Evolutionary conservation across 305 asterid species (phyloP).

Genomic region (Rubia balearica): DNA sequence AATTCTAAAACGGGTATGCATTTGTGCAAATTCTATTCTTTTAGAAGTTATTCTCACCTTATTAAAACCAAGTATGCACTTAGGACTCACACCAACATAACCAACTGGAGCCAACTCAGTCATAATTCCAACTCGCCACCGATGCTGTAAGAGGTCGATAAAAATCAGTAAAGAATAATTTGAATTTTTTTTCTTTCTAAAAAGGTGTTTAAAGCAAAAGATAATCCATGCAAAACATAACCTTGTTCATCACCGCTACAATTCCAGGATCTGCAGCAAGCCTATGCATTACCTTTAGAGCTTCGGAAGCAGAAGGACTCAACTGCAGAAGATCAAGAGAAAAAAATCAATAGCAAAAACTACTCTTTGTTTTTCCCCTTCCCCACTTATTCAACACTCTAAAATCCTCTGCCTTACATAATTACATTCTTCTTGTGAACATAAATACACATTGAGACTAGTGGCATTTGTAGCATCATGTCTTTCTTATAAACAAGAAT

Average conservation of each 20-base stretch:
- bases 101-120: conserved; percentile 97
- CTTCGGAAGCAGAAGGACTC: conserved; percentile 75
- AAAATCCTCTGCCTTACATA: background rate
- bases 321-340: conserved; percentile 41
- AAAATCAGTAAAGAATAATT: conserved; percentile 20
- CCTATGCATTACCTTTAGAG: conserved; percentile 74
- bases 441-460: background rate
- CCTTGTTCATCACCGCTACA: conserved; percentile 93
- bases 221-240: conserved; percentile 21
- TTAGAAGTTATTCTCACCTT: conserved; percentile 41
- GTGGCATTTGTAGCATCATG: background rate
- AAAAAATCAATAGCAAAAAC: conserved; percentile 16
- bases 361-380: background rate
- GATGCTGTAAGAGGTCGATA: conserved; percentile 56
- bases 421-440: background rate
- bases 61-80: conserved; percentile 87
- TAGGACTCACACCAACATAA: conserved; percentile 83
- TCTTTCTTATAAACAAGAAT: background rate
- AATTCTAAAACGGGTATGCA: background rate
- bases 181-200: background rate
- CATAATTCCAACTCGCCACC: conserved; percentile 85
- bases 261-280: conserved; percentile 99
- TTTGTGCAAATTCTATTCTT: conserved; percentile 1
- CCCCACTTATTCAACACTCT: background rate
- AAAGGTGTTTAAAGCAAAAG: conserved; percentile 13